phyloP scores from a whole-genome alignment of 2,329 filamentous ascomycete species.

The Fusarium chlamydosporum region DNA sequence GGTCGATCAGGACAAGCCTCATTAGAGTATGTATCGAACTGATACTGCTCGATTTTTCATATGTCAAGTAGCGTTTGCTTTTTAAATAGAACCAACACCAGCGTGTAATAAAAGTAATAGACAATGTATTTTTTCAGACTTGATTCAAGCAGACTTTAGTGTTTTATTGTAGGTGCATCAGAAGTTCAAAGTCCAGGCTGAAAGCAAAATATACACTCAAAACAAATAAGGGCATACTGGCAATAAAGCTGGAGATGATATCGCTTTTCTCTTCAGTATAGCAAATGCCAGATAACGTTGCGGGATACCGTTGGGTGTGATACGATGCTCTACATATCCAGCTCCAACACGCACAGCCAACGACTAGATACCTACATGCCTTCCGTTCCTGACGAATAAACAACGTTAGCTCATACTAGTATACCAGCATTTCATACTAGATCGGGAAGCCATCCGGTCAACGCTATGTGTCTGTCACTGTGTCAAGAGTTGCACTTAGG shows the following conservation, averaged over 20 bases:
- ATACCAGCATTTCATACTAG: no score
- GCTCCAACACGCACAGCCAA: no score
- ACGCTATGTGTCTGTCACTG: neutral
- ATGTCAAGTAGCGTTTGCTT: constrained; percentile 16
- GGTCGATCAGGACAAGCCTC: constrained; percentile 41
- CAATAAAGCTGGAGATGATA: no score
- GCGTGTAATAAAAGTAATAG: constrained; percentile 16
- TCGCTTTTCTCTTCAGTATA: no score
- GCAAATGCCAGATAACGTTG: neutral
- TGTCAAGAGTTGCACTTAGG: neutral
- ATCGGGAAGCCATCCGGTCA: neutral
- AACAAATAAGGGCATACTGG: no score
- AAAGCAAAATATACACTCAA: no score
- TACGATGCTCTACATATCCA: no score
- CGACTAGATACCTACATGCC: neutral
- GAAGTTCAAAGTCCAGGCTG: no score
- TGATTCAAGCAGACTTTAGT: neutral
- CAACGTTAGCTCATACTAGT: neutral
- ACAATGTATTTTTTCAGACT: neutral
- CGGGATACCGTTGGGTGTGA: neutral
- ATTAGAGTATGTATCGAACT: constrained; percentile 37
- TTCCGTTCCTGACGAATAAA: no score
- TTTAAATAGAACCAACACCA: neutral
- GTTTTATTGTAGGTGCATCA: no score
- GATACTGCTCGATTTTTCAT: constrained; percentile 15